These are phyloP conservation scores for Drosera capensis DNA, from an alignment of 148 eudicot species.

Conservation along the genomic window DNA sequence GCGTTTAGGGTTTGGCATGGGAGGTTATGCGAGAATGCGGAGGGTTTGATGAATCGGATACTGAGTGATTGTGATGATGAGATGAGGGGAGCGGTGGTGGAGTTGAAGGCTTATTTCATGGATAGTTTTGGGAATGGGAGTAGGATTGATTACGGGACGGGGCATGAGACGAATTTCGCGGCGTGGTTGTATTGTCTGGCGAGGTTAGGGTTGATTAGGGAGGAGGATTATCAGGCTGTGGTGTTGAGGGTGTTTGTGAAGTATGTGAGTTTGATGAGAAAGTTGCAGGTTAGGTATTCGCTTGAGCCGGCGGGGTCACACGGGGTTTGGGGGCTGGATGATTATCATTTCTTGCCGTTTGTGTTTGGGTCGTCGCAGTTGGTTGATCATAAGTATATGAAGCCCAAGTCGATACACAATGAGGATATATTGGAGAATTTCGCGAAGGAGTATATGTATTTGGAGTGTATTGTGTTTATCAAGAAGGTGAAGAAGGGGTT, in stretches of 20 bases:
- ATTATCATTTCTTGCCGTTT: conserved; percentile 80
- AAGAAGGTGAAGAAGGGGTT: conserved; percentile 84
- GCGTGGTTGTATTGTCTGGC: conserved; percentile 84
- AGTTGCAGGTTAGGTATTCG: conserved; percentile 54
- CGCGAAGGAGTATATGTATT: conserved; percentile 59
- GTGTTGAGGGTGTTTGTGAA: conserved; percentile 68
- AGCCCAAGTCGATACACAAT: conserved; percentile 88
- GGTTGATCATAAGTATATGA: conserved; percentile 90
- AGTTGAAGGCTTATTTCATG: conserved; percentile 51
- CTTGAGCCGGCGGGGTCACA: conserved; percentile 96
- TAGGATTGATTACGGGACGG: conserved; percentile 86
- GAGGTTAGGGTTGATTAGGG: conserved; percentile 49
- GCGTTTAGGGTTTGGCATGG: conserved; percentile 58
- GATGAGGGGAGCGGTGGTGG: conserved; percentile 24
- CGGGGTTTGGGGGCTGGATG: conserved; percentile 98
- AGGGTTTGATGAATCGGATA: conserved; percentile 23
- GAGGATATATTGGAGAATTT: conserved; percentile 83
- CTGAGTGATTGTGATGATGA: conserved; percentile 13
- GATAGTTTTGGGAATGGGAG: conserved; percentile 71
- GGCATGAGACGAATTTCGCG: conserved; percentile 82
- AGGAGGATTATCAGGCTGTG: conserved; percentile 71
- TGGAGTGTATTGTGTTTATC: conserved; percentile 52
- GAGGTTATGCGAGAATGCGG: conserved; percentile 25
- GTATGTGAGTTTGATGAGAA: conserved; percentile 76
- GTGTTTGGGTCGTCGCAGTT: conserved; percentile 86